Evolutionary conservation across 371 early-diverging fungal species (phyloP), one percentile per base, ranked within the genome.

Genomic region (Lichtheimia ornata): DNA sequence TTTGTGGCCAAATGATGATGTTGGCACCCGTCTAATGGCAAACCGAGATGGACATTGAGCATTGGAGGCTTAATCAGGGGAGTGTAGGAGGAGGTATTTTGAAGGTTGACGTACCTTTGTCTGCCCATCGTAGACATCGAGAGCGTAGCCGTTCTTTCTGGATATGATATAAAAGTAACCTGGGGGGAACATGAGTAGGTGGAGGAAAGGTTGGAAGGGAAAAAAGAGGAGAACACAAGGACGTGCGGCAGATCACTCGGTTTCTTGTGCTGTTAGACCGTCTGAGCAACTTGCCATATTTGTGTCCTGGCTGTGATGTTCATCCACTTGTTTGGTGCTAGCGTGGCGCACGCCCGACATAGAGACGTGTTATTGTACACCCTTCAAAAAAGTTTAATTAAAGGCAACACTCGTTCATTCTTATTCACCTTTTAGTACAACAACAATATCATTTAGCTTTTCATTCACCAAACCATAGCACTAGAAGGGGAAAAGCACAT

Each of bases 1-100:
- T 80, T 56, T 80, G 81, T 30, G 81, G 77, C 81, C 81, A 80
- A 27, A 80, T 71, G 61, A 80, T 80, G 24, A 77, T 62, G 50
- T 77, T 73, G 15, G 77, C 75, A 61, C 65, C 77, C 50, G 72
- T 69, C 80, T 80, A 47, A 56, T 35, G 9, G 9, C 11, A 35
- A 11, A 35, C 35, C 35, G 35, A 35, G 35, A 35, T 35, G 35
- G 11, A 11, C 35, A 35, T 9, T 35, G 47, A 47, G 17, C 47
- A 22, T n/a, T 5, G 5, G 15, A n/a, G 11, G n/a, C n/a, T n/a
- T n/a, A 47, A 47, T 1, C 14, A 22, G 45, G 6, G 0, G 11
- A 18, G 14, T 5, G 9, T 3, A 47, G 14, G 22, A 14, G 47
- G n/a, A 47, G 3, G 44, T 2, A 2, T 18, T 11, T 12, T 2